A percentile compares a stretch with the other conserved stretches of the same genome.
Conservation (phyloP, 495 filamentous ascomycete genomes). For the Penicillium psychrofluorescens region DNA sequence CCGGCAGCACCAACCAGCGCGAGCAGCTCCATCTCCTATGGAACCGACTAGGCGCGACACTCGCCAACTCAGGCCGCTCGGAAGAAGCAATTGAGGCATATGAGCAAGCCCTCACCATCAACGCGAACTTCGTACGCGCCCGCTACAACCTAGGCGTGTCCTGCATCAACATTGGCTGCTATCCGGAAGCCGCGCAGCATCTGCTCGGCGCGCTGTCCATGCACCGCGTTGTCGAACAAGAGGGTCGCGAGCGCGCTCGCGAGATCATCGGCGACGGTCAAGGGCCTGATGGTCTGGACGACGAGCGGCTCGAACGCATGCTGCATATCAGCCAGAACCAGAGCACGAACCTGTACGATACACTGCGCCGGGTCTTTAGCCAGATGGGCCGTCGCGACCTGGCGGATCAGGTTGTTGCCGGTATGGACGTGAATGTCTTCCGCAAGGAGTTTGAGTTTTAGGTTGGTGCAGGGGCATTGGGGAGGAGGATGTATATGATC, state of each 20-base stretch:
- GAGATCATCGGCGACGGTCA: constrained; percentile 65
- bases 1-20: constrained; percentile 64
- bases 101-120: constrained; percentile 78
- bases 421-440: constrained; percentile 88
- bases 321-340: constrained; percentile 74
- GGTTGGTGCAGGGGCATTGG: constrained; percentile 2
- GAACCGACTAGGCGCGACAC: constrained; percentile 94
- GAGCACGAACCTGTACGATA: constrained; percentile 94
- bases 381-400: constrained; percentile 90
- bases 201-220: constrained; percentile 90
- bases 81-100: constrained; percentile 97
- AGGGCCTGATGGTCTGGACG: constrained; percentile 44
- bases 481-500: not conserved
- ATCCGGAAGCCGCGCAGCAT: constrained; percentile 86
- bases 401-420: constrained; percentile 74
- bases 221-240: constrained; percentile 88
- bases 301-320: constrained; percentile 71
- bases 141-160: constrained; percentile 94
- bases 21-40: constrained; percentile 86
- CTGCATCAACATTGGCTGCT: constrained; percentile 97
- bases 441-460: constrained; percentile 74
- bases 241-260: constrained; percentile 71
- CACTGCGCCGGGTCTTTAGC: constrained; percentile 80
- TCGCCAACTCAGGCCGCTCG: constrained; percentile 85
- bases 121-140: constrained; percentile 92